Percentiles rank a stretch among this genome's conserved stretches.
These are phyloP conservation scores for Pyrus hybrid DNA, from an alignment of 331 rosid species.

Conservation along the genomic window DNA sequence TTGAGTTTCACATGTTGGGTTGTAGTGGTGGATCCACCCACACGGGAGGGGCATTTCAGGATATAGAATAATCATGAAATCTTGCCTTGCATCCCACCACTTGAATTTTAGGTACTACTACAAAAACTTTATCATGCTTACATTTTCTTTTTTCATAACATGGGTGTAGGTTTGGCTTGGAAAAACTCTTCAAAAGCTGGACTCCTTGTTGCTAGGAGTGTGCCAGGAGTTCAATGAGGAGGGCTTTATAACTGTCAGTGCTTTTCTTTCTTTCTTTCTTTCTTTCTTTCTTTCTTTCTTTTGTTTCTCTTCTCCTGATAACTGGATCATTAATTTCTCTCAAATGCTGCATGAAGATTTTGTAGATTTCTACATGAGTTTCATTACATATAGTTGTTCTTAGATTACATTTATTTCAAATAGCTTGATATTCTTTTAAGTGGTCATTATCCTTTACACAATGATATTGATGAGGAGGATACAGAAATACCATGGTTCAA, in stretches of 20 bases:
- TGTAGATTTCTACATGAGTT: slow-evolving; percentile 2
- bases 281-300: not conserved
- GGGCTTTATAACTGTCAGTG: slow-evolving; percentile 75
- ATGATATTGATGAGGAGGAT: not conserved
- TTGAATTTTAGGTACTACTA: not conserved
- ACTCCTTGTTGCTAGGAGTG: slow-evolving; percentile 85
- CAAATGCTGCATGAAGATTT: slow-evolving; percentile 7
- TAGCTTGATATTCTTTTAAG: not conserved
- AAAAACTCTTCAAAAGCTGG: slow-evolving; percentile 86
- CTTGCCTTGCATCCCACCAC: not conserved
- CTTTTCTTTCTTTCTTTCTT: too few relatives aligned
- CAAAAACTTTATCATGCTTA: not conserved
- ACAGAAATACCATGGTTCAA: not conserved
- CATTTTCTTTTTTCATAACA: not conserved
- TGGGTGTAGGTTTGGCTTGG: slow-evolving; percentile 81
- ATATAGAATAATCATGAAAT: not conserved
- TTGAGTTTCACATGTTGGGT: not conserved
- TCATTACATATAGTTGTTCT: not conserved
- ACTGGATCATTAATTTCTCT: slow-evolving; percentile 6
- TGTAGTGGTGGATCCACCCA: not conserved
- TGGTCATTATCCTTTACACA: not conserved
- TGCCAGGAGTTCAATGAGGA: slow-evolving; percentile 95
- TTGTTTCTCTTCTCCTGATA: slow-evolving; percentile 17
- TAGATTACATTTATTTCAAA: not conserved
- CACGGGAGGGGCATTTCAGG: not conserved